Evolutionary conservation across 768 basidiomycete species (phyloP), one percentile per base, ranked within the genome.

Genomic region (Clavulina sp.): DNA sequence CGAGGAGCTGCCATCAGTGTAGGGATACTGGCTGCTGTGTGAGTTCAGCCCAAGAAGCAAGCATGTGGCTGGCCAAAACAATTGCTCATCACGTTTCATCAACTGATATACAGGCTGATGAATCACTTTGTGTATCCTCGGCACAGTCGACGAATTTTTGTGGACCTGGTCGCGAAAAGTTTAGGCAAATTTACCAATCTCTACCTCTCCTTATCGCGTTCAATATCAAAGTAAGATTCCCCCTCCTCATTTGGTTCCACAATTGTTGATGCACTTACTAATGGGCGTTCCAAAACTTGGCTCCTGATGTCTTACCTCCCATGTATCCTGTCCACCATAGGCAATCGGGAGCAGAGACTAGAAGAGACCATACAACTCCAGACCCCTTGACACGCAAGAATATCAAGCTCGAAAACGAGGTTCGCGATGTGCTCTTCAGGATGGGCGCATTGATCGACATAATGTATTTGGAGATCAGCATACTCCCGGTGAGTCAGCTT

Each of bases 401-500:
- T n/a, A 28, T 46, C 9, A 28, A 46, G 26, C 26, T 46, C 13
- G 43, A 29, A 26, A 26, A 29, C 32, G 24, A 30, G 16, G 28
- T 30, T 18, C 48, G 18, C 32, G 48, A 29, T 16, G 7, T 30
- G 16, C 24, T 49, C 16, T 29, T 23, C 38, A 60, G 63, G 54
- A 7, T 61, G 69, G 30, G 65, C 1, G 62, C 63, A 4, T 58
- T 72, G 4, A 61, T 73, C 26, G 59, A 56, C 28, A 68, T 68
- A 2, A 73, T 74, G 69, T 57, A 66, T 47, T 66, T 70, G 51
- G 73, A 74, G 56, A 59, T 73, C 5, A 72, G 73, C 55, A 64
- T 74, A 2, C 58, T 72, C 19, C 73, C 73, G 5, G 73, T 72
- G 50, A 41, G 70, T 59, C 13, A 30, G 23, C 29, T 32, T 16